phyloP scores from a whole-genome alignment of 257 asterid species.

The Mitragyna speciosa region DNA sequence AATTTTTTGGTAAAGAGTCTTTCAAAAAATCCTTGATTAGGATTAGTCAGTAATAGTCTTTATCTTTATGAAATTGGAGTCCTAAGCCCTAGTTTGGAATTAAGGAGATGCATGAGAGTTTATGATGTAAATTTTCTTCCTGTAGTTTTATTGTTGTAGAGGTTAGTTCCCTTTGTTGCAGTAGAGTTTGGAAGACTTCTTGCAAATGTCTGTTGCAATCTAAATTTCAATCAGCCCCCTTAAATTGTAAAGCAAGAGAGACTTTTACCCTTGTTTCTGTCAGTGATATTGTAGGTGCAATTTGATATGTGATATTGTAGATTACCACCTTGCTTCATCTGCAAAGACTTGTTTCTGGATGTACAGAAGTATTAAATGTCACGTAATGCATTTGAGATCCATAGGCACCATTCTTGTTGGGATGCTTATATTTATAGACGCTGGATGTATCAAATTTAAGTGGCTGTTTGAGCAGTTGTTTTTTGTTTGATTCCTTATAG shows the following conservation, averaged over 20 bases:
- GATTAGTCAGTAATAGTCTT: neutral
- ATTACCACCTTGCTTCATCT: neutral
- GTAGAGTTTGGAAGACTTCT: neutral
- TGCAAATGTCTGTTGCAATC: neutral
- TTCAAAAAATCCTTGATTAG: neutral
- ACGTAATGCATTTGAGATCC: neutral
- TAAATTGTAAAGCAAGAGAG: neutral
- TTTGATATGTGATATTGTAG: neutral
- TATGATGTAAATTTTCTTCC: neutral
- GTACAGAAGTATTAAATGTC: neutral
- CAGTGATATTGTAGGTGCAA: neutral
- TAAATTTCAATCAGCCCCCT: neutral
- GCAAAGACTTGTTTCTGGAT: neutral
- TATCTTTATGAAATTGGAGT: neutral
- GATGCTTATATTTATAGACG: neutral
- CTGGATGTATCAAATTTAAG: neutral
- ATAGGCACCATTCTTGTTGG: neutral
- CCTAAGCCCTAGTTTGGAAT: neutral
- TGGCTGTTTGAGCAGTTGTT: neutral
- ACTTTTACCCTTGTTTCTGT: neutral
- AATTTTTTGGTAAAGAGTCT: neutral
- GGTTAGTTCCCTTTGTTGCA: neutral
- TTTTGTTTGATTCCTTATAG: neutral
- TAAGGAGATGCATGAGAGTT: neutral
- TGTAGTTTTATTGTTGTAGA: neutral